Conservation (phyloP, 176 grass and related monocot genomes). For the Thinopyrum elongatum region DNA sequence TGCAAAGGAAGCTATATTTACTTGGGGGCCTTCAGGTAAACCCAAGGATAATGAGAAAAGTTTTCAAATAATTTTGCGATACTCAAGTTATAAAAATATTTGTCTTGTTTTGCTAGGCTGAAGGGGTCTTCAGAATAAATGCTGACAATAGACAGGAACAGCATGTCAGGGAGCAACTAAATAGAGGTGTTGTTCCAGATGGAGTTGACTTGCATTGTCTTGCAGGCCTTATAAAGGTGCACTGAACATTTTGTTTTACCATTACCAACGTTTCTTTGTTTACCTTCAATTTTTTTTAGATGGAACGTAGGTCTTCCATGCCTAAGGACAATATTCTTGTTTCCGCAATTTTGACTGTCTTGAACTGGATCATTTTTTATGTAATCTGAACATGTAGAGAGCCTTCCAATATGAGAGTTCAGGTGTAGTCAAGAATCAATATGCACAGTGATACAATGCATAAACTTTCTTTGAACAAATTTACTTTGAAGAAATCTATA, state of each 20-base stretch:
- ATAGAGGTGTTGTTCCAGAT: constrained; percentile 76
- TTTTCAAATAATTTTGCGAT: neutral
- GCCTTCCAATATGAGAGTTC: constrained; percentile 6
- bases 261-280: neutral
- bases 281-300: neutral
- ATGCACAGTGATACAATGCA: neutral
- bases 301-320: neutral
- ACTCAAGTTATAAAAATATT: constrained; percentile 12
- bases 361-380: neutral
- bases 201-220: constrained; percentile 87
- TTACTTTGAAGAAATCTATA: neutral
- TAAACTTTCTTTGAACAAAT: neutral
- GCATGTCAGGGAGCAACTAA: constrained; percentile 80
- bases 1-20: constrained; percentile 85
- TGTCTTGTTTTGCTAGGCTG: constrained; percentile 55
- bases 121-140: constrained; percentile 98
- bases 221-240: constrained; percentile 84
- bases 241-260: neutral
- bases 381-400: neutral
- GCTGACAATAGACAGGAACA: constrained; percentile 88
- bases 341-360: neutral
- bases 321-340: neutral
- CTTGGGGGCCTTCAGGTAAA: constrained; percentile 85
- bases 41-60: neutral
- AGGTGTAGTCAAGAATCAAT: neutral